phyloP scores from a whole-genome alignment of 805 yeast species.

The Diddensiella transvaalensis region DNA sequence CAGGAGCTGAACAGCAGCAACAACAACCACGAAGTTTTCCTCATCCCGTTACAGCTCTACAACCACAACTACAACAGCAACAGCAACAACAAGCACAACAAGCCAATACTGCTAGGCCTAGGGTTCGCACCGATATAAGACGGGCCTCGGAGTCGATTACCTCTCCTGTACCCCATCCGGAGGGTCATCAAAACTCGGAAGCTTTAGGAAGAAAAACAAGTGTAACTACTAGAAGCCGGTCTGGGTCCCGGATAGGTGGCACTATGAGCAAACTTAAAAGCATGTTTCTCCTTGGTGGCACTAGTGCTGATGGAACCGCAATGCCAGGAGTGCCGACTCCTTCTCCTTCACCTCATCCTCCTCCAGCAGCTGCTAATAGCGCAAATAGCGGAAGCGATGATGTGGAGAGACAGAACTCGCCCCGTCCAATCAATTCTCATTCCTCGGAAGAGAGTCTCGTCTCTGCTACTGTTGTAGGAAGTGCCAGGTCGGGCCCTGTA shows the following conservation, averaged over 20 bases:
- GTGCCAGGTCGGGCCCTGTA: neutral
- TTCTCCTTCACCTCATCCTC: conserved; percentile 1
- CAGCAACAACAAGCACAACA: too few relatives aligned
- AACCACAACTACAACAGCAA: too few relatives aligned
- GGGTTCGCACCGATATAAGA: too few relatives aligned
- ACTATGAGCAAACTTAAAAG: conserved; percentile 17
- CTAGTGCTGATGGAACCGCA: neutral
- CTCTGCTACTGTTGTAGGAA: neutral
- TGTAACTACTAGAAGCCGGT: too few relatives aligned
- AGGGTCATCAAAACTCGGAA: too few relatives aligned
- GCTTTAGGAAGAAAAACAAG: conserved; percentile 1
- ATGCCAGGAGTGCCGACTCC: conserved; percentile 4
- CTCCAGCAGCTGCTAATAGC: neutral
- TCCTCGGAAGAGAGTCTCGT: conserved; percentile 3
- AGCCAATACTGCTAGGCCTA: too few relatives aligned
- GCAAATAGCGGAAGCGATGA: neutral
- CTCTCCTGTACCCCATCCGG: too few relatives aligned
- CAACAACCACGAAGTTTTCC: too few relatives aligned
- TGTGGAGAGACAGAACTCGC: neutral
- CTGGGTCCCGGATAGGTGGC: conserved; percentile 13
- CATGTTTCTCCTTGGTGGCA: conserved; percentile 5
- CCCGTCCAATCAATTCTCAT: neutral
- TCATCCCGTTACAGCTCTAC: too few relatives aligned
- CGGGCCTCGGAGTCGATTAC: too few relatives aligned
- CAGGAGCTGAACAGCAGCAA: too few relatives aligned